A percentile compares a stretch with the other conserved stretches of the same genome.
These are phyloP conservation scores for Arachis stenosperma DNA, from an alignment of 306 rosid species.

Conservation along the genomic window DNA sequence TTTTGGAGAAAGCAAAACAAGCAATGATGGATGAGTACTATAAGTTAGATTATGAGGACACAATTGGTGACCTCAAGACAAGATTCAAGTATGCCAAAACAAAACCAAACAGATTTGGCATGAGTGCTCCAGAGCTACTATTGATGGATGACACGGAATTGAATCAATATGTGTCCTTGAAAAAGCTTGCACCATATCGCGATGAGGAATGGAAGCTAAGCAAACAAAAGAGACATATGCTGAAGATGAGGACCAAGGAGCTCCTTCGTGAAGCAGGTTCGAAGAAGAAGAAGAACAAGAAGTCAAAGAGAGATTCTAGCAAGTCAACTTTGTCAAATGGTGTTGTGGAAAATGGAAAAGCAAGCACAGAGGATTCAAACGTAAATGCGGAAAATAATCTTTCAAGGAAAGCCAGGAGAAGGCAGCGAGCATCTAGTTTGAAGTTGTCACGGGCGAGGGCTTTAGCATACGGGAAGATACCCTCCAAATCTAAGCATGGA, in stretches of 20 bases:
- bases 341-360: conserved; percentile 44
- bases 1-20: conserved; percentile 80
- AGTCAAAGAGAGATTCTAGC: conserved; percentile 43
- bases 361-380: conserved; percentile 40
- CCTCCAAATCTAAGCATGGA: conserved; percentile 57
- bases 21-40: conserved; percentile 93
- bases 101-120: conserved; percentile 68
- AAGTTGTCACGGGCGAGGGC: conserved; percentile 55
- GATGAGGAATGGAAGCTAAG: conserved; percentile 85
- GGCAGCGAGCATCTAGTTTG: conserved; percentile 36
- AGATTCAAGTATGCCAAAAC: conserved; percentile 89
- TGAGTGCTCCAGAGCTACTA: conserved; percentile 60
- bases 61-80: conserved; percentile 88
- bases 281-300: conserved; percentile 44
- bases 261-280: conserved; percentile 44
- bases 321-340: conserved; percentile 39
- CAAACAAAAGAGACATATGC: conserved; percentile 54
- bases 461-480: conserved; percentile 53
- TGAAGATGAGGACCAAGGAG: conserved; percentile 71
- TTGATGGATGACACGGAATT: conserved; percentile 77
- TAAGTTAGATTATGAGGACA: conserved; percentile 84
- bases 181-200: conserved; percentile 80
- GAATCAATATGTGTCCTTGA: conserved; percentile 77
- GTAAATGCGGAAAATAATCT: conserved; percentile 35
- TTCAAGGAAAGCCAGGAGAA: conserved; percentile 76